Percentiles rank a stretch among this genome's conserved stretches.
Evolutionary conservation across 164 flowering plant species (phyloP).

Genomic region (Vitis riparia): DNA sequence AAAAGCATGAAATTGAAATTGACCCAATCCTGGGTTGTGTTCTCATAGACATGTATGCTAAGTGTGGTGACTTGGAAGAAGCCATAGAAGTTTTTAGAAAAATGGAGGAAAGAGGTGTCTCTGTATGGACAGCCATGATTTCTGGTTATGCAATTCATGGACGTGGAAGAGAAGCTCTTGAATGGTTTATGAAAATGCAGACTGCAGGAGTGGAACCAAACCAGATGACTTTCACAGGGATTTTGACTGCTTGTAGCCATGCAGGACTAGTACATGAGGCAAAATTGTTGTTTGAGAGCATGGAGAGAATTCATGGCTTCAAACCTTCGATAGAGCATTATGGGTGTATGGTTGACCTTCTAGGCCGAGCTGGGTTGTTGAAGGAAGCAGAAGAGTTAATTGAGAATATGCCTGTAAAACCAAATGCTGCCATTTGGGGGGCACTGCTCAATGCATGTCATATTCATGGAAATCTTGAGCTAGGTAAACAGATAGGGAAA

Average conservation of each 20-base stretch:
- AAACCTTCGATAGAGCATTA: slow-evolving; percentile 48
- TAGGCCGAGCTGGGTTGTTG: slow-evolving; percentile 51
- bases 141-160: slow-evolving; percentile 54
- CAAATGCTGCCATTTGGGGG: slow-evolving; percentile 50
- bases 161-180: slow-evolving; percentile 47
- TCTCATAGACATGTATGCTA: slow-evolving; percentile 56
- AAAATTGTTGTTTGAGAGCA: slow-evolving; percentile 30
- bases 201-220: slow-evolving; percentile 45
- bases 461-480: slow-evolving; percentile 34
- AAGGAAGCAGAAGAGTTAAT: slow-evolving; percentile 44
- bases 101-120: slow-evolving; percentile 25
- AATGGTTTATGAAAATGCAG: slow-evolving; percentile 33
- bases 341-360: slow-evolving; percentile 59
- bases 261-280: slow-evolving; percentile 52
- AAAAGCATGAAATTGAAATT: slow-evolving; percentile 26
- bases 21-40: slow-evolving; percentile 41
- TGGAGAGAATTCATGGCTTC: slow-evolving; percentile 29
- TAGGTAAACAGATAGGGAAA: slow-evolving; percentile 38
- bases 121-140: slow-evolving; percentile 54
- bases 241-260: slow-evolving; percentile 54
- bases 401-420: slow-evolving; percentile 42
- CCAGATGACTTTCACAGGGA: slow-evolving; percentile 39
- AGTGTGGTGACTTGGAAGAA: slow-evolving; percentile 47
- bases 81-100: slow-evolving; percentile 34
- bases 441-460: slow-evolving; percentile 48